phyloP scores from a whole-genome alignment of 2,329 filamentous ascomycete species.

The Lizonia empirigonia region DNA sequence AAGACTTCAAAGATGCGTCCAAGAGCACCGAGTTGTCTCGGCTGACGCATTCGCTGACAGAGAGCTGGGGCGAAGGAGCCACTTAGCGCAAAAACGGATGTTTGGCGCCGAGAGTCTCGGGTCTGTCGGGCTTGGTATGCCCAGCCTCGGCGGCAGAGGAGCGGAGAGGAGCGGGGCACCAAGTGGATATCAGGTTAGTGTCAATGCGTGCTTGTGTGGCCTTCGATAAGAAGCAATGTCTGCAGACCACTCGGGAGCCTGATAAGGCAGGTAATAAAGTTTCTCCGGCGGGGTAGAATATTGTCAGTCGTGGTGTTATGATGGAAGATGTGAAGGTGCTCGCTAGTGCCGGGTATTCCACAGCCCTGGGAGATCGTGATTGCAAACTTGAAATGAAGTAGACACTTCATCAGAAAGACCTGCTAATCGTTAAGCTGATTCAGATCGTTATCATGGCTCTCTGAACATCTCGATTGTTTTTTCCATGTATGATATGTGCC shows the following conservation, averaged over 20 bases:
- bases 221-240: not conserved
- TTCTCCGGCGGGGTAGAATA: not conserved
- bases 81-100: conserved; percentile 4
- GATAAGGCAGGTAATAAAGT: conserved; percentile 2
- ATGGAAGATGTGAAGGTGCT: not conserved
- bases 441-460: too few species aligned
- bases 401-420: too few species aligned
- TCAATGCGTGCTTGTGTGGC: conserved; percentile 1
- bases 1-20: not conserved
- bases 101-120: conserved; percentile 24
- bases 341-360: not conserved
- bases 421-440: too few species aligned
- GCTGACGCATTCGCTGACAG: conserved; percentile 28
- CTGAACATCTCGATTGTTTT: too few species aligned
- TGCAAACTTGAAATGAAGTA: conserved; percentile 3
- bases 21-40: conserved; percentile 21
- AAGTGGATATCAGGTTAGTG: conserved; percentile 2
- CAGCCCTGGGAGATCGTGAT: not conserved
- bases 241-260: not conserved
- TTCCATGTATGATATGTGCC: too few species aligned
- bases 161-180: conserved; percentile 30
- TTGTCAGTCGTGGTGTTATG: not conserved
- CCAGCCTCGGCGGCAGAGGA: conserved; percentile 26
- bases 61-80: conserved; percentile 2
- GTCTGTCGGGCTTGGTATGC: conserved; percentile 23